Evolutionary conservation across 345 rosid species (phyloP).

Genomic region (Brassica nigra): DNA sequence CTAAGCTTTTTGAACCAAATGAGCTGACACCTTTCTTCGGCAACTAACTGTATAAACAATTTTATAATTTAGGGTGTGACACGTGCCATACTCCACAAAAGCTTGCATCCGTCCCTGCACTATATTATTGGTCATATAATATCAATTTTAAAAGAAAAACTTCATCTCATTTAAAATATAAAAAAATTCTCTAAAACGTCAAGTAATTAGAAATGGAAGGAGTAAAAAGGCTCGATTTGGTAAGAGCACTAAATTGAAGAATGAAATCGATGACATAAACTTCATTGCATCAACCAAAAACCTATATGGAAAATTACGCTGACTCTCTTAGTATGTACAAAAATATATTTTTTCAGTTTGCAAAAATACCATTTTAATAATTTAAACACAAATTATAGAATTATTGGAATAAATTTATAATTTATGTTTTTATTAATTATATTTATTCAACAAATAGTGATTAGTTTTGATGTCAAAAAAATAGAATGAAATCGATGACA

Average conservation of each 20-base stretch:
- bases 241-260: slow-evolving; percentile 30
- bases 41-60: no score
- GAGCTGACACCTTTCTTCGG: no score
- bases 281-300: slow-evolving; percentile 28
- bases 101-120: no score
- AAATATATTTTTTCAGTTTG: neutral
- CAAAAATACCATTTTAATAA: neutral
- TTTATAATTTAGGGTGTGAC: no score
- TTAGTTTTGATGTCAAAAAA: no score
- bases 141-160: no score
- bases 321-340: neutral
- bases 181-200: neutral
- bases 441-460: neutral
- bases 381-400: neutral
- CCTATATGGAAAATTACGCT: slow-evolving; percentile 8
- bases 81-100: no score
- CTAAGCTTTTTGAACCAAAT: no score
- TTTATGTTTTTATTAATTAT: neutral
- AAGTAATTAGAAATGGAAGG: neutral
- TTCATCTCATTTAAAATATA: neutral
- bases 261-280: slow-evolving; percentile 30
- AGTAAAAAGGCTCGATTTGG: slow-evolving; percentile 27
- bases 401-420: neutral
- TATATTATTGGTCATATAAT: neutral
- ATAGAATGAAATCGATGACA: slow-evolving; percentile 21